phyloP scores from a whole-genome alignment of 2,329 filamentous ascomycete genomes.

The Fusarium sacchari region DNA sequence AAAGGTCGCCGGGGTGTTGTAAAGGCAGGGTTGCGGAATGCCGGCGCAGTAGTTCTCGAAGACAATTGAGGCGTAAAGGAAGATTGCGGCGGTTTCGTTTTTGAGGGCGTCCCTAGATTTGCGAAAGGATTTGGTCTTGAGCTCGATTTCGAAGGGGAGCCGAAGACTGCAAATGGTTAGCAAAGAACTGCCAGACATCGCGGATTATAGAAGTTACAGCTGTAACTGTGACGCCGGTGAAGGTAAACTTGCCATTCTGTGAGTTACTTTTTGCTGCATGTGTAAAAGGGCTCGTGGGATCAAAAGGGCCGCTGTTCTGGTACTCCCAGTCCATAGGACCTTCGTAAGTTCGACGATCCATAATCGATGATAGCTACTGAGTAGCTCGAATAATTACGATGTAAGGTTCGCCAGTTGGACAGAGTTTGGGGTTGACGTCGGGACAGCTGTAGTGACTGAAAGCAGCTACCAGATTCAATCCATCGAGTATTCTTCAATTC shows the following conservation, averaged over 20 bases:
- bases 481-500: conserved; percentile 28
- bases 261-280: conserved; percentile 58
- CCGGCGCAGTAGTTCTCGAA: conserved; percentile 56
- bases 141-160: conserved; percentile 51
- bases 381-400: conserved; percentile 20
- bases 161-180: conserved; percentile 46
- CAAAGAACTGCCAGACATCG: conserved; percentile 22
- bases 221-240: neutral
- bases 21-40: conserved; percentile 72
- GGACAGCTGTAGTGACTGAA: conserved; percentile 18
- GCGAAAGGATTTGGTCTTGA: conserved; percentile 51
- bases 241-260: conserved; percentile 53
- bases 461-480: conserved; percentile 16
- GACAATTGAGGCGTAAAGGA: conserved; percentile 59
- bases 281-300: conserved; percentile 70
- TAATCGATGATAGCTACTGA: conserved; percentile 42
- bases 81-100: conserved; percentile 55
- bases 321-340: conserved; percentile 76
- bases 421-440: neutral
- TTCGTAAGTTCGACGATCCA: conserved; percentile 67
- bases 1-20: conserved; percentile 69
- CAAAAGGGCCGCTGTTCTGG: conserved; percentile 65
- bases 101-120: conserved; percentile 52
- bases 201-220: neutral
- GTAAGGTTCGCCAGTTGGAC: neutral